A percentile compares a stretch with the other conserved stretches of the same genome.
phyloP scores from a whole-genome alignment of 2,329 filamentous ascomycete genomes.

The Colletotrichum zoysiae region DNA sequence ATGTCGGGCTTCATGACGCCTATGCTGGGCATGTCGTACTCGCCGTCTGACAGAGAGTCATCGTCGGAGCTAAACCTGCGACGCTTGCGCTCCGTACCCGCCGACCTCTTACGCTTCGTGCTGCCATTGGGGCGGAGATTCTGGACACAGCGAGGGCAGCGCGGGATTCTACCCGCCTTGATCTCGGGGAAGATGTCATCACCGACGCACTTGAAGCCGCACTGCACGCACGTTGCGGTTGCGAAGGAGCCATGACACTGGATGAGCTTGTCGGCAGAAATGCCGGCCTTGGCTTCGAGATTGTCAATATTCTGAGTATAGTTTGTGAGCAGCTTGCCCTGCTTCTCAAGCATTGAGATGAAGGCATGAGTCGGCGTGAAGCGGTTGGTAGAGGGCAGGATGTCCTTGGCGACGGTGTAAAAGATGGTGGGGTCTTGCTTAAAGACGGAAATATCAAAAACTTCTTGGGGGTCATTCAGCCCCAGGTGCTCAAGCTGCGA shows the following conservation, averaged over 20 bases:
- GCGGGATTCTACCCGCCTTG: constrained; percentile 79
- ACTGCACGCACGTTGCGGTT: constrained; percentile 89
- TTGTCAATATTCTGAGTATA: constrained; percentile 99
- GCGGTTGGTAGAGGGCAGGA: constrained; percentile 82
- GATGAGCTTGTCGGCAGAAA: constrained; percentile 83
- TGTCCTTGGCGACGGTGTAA: constrained; percentile 91
- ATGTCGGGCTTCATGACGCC: constrained; percentile 98
- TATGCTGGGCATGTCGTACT: constrained; percentile 70
- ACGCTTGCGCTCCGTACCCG: constrained; percentile 54
- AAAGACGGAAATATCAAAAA: constrained; percentile 93
- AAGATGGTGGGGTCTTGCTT: constrained; percentile 89
- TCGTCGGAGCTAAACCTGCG: constrained; percentile 53
- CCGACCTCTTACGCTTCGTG: constrained; percentile 56
- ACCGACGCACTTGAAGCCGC: constrained; percentile 79
- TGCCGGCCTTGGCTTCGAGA: constrained; percentile 88
- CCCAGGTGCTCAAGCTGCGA: constrained; percentile 84
- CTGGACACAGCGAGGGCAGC: constrained; percentile 78
- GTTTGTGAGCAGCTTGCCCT: constrained; percentile 91
- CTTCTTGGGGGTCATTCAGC: constrained; percentile 87
- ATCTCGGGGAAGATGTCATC: constrained; percentile 85
- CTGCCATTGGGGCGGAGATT: constrained; percentile 56
- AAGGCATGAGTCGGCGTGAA: constrained; percentile 96
- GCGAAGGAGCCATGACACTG: constrained; percentile 98
- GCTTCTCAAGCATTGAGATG: constrained; percentile 88
- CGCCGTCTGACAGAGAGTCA: constrained; percentile 59